Percentiles rank a stretch among this genome's conserved stretches.
These are phyloP conservation scores for Monosporascus sp. DNA, from an alignment of 2,329 filamentous ascomycete species.

Conservation along the genomic window DNA sequence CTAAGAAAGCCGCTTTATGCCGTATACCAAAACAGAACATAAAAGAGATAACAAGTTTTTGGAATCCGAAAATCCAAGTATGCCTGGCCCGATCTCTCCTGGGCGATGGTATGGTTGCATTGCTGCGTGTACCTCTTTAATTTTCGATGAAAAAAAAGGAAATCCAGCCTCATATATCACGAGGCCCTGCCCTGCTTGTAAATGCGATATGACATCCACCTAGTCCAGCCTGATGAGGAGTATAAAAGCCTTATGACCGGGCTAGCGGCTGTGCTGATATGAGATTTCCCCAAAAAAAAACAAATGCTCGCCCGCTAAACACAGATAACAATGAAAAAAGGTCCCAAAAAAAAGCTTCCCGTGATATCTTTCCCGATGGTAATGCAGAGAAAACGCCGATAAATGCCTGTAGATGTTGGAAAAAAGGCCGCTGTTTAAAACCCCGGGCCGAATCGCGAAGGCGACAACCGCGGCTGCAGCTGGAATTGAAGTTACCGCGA, in stretches of 20 bases:
- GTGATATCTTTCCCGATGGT: conserved; percentile 22
- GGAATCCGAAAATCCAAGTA: conserved; percentile 32
- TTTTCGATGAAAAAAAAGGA: conserved; percentile 32
- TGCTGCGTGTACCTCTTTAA: conserved; percentile 59
- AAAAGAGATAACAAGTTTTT: conserved; percentile 22
- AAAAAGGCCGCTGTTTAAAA: conserved; percentile 15
- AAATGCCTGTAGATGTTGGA: conserved; percentile 18
- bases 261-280: conserved; percentile 41
- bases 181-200: conserved; percentile 43
- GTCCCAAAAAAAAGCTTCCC: conserved; percentile 16
- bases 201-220: conserved; percentile 50
- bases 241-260: conserved; percentile 40
- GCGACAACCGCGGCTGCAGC: conserved; percentile 18
- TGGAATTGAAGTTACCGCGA: conserved; percentile 19
- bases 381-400: conserved; percentile 32
- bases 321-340: conserved; percentile 24
- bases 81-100: conserved; percentile 44
- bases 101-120: conserved; percentile 48
- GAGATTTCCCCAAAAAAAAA: conserved; percentile 21
- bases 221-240: conserved; percentile 51
- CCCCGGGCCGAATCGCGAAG: conserved; percentile 13
- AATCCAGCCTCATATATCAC: conserved; percentile 40
- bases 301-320: conserved; percentile 37
- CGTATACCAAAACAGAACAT: conserved; percentile 27
- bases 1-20: conserved; percentile 39